These are phyloP conservation scores for Aaosphaeria arxii DNA, from an alignment of 2,329 filamentous ascomycete genomes.

Conservation along the genomic window DNA sequence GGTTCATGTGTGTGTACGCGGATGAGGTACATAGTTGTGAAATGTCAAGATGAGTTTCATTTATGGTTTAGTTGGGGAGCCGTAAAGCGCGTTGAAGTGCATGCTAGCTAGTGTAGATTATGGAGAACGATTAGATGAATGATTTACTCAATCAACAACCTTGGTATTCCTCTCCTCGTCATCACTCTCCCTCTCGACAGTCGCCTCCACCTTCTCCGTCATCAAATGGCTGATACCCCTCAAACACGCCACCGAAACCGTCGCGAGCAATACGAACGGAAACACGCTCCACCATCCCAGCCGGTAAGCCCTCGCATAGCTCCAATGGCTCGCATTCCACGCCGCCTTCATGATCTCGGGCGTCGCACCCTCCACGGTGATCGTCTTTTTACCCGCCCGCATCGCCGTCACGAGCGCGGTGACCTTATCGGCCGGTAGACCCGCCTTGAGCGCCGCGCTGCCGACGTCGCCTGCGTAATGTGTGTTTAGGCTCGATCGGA, in stretches of 20 bases:
- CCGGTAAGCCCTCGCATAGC: conserved; percentile 25
- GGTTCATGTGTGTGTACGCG: no score
- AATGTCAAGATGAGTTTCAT: not conserved
- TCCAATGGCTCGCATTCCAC: conserved; percentile 25
- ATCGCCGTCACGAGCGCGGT: conserved; percentile 17
- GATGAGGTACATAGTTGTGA: no score
- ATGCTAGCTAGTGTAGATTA: not conserved
- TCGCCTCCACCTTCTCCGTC: conserved; percentile 26
- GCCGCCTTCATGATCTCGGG: conserved; percentile 16
- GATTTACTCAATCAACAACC: not conserved
- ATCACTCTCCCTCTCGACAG: conserved; percentile 19
- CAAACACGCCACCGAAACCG: conserved; percentile 21
- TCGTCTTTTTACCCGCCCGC: conserved; percentile 9
- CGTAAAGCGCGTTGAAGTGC: no score
- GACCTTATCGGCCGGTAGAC: conserved; percentile 17
- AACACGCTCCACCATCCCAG: conserved; percentile 31
- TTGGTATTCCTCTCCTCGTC: conserved; percentile 9
- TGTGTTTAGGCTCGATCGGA: conserved; percentile 19
- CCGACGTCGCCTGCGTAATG: conserved; percentile 18
- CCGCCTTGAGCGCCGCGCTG: conserved; percentile 18
- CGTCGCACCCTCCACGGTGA: conserved; percentile 14
- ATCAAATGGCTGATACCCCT: conserved; percentile 15
- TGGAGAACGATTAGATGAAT: no score
- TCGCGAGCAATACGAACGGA: conserved; percentile 28
- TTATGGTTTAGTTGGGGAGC: no score